Base-by-base conservation (phyloP, 1,284 basidiomycete genomes). In the Ustilago bromivora region DNA sequence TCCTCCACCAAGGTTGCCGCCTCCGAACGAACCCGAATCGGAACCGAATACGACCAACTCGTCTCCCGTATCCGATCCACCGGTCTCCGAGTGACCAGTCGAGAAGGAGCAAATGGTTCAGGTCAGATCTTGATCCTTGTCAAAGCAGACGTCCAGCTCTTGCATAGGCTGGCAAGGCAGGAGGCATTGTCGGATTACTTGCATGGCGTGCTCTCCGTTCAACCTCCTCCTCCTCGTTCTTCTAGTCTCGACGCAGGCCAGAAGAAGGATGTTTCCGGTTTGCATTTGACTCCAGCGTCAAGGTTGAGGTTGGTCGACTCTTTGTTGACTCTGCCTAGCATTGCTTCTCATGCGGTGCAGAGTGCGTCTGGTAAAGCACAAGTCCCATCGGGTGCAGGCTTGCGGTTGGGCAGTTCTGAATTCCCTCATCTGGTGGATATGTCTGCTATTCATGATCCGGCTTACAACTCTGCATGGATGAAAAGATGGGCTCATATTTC, bases 371-470 rank as follows among this genome's bases (percentile, higher is more conserved):
- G 49, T n/a, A 34, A 46, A 10, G 55, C 57, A 32, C 61, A 62
- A 17, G 70, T 66, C 0, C 69, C 71, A 31, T 66, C 61, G 0
- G 84, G 84, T 11, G 84, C 84, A 0, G 82, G 79, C 6, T 51
- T 85, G 17, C 35, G 75, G 0, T 17, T 80, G 41, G 66, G 66
- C 1, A 60, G 62, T 8, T 43, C 67, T 11, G 77, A 79, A 32
- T 86, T 76, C 64, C 84, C 84, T 2, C 77, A 84, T 31, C 66
- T 86, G 28, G 63, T 82, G 28, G 83, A 84, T 57, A 83, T 86
- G 71, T 76, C 71, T 17, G 72, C 85, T 11, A 76, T 86, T 41
- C 85, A 86, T 64, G 82, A 86, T 53, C 70, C 65, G 1, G 32
- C 28, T 11, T 86, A 82, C 77, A 81, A 86, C 57, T 51, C 60